These are phyloP conservation scores for Syncephalastrum sp. DNA, from an alignment of 371 early-diverging fungal species.

Conservation along the genomic window DNA sequence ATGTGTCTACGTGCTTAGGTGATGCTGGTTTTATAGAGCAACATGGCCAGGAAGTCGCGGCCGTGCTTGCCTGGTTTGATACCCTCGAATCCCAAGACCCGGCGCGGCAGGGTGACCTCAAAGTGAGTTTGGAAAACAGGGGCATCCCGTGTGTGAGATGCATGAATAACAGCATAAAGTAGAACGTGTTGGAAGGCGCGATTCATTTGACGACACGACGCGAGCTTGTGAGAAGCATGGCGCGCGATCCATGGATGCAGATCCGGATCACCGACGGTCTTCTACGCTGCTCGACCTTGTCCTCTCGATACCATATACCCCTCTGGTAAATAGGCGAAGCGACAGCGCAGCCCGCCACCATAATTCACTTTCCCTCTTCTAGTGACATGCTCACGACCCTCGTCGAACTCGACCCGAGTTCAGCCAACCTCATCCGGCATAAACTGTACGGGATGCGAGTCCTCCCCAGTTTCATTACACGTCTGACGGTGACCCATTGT, in stretches of 20 bases:
- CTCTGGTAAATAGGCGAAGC: conserved; percentile 18
- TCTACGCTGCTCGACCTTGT: conserved; percentile 18
- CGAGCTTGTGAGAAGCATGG: conserved; percentile 21
- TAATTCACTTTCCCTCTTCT: neutral
- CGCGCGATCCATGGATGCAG: neutral
- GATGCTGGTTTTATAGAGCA: conserved; percentile 25
- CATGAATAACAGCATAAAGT: neutral
- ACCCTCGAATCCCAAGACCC: conserved; percentile 22
- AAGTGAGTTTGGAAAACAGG: neutral
- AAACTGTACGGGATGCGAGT: conserved; percentile 33
- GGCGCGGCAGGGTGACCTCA: conserved; percentile 4
- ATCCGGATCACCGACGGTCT: conserved; percentile 15
- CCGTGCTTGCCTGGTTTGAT: conserved; percentile 28
- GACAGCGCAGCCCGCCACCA: too few relatives aligned
- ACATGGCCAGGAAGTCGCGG: conserved; percentile 17
- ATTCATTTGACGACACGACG: conserved; percentile 35
- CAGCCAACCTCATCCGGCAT: conserved; percentile 26
- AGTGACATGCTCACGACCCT: conserved; percentile 41
- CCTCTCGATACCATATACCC: conserved; percentile 23
- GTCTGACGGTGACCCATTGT: conserved; percentile 34
- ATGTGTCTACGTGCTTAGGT: conserved; percentile 13
- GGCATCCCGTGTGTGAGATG: too few relatives aligned
- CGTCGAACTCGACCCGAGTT: conserved; percentile 27
- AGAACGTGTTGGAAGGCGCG: conserved; percentile 33
- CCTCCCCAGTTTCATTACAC: conserved; percentile 37